Evolutionary conservation across 73 alveolate species (phyloP).

Genomic region (Breviolum minutum): DNA sequence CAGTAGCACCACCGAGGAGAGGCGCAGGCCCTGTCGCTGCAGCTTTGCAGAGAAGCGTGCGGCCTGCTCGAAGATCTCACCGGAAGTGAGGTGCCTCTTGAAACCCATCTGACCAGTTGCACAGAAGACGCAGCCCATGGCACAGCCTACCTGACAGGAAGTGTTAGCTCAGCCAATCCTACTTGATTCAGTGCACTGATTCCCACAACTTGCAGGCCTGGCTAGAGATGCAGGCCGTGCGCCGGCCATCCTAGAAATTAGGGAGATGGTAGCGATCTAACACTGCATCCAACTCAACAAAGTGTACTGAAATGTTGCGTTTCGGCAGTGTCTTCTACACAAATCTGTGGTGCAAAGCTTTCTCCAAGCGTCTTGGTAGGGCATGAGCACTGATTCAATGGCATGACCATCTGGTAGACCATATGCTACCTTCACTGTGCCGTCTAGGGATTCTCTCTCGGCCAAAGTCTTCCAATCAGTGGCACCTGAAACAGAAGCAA

Average conservation of each 20-base stretch:
- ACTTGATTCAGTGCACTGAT: neutral
- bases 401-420: constrained; percentile 69
- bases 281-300: neutral
- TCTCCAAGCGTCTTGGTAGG: constrained; percentile 32
- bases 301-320: neutral
- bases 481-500: neutral
- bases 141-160: constrained; percentile 73
- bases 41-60: constrained; percentile 51
- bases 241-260: constrained; percentile 58
- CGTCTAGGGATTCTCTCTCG: constrained; percentile 63
- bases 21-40: constrained; percentile 69
- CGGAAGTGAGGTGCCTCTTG: constrained; percentile 74
- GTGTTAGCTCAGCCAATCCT: neutral
- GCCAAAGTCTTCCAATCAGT: constrained; percentile 55
- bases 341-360: too few relatives aligned
- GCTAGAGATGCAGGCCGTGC: constrained; percentile 88
- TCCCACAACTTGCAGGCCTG: constrained; percentile 9
- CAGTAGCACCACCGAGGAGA: constrained; percentile 74
- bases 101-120: constrained; percentile 93
- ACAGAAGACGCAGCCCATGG: constrained; percentile 93
- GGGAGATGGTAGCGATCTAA: neutral
- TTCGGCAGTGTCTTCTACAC: constrained; percentile 1
- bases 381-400: constrained; percentile 94
- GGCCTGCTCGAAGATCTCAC: constrained; percentile 93
- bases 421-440: constrained; percentile 82